These are phyloP conservation scores for Taiozyma sp. DNA, from an alignment of 1,139 yeast species.

Conservation along the genomic window DNA sequence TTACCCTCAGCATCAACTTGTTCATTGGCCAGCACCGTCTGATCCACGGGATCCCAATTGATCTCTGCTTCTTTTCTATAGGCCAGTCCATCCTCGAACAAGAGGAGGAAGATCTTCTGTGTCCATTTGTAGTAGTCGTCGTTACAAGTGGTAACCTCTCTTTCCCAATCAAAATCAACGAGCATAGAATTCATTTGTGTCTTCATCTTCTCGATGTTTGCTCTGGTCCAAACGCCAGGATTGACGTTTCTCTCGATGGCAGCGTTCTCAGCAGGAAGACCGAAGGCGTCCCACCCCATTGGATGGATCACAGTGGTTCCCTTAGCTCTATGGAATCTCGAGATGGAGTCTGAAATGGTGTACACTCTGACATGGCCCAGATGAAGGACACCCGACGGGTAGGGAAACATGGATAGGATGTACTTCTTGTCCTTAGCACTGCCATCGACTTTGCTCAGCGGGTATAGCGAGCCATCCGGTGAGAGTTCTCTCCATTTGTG, in stretches of 20 bases:
- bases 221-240: conserved; percentile 79
- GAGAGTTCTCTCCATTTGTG: conserved; percentile 42
- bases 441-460: conserved; percentile 26
- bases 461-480: conserved; percentile 39
- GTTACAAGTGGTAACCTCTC: conserved; percentile 82
- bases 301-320: conserved; percentile 87
- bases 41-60: conserved; percentile 96
- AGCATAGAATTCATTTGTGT: conserved; percentile 72
- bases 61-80: conserved; percentile 84
- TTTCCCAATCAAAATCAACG: conserved; percentile 91
- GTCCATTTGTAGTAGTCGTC: conserved; percentile 93
- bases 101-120: conserved; percentile 72
- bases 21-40: conserved; percentile 93
- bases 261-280: conserved; percentile 97
- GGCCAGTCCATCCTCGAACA: conserved; percentile 75
- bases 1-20: conserved; percentile 89
- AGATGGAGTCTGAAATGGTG: conserved; percentile 80
- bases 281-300: conserved; percentile 99
- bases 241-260: conserved; percentile 81
- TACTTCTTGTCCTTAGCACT: conserved; percentile 44
- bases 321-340: conserved; percentile 71
- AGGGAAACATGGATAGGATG: conserved; percentile 88
- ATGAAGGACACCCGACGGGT: conserved; percentile 89
- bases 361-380: conserved; percentile 93
- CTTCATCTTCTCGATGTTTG: conserved; percentile 79